A percentile compares a stretch with the other conserved stretches of the same genome.
phyloP scores from a whole-genome alignment of 108 stramenopile genomes.

The Mediolabrus comicus region DNA sequence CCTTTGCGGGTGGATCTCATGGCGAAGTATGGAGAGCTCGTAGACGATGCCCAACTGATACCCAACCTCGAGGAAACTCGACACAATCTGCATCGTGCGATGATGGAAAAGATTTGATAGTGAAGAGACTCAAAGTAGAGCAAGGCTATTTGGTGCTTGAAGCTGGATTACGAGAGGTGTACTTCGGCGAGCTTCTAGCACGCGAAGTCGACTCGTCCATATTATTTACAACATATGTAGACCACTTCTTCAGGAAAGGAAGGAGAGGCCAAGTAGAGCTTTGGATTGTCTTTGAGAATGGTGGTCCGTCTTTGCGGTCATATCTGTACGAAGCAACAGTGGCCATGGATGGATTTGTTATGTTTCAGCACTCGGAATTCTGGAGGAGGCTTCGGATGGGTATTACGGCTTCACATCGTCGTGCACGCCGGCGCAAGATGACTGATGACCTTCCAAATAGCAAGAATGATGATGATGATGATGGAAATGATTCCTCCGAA shows the following conservation, averaged over 20 bases:
- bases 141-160: conserved; percentile 65
- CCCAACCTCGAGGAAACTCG: neutral
- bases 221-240: conserved; percentile 72
- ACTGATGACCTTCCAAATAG: neutral
- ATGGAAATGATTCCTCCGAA: neutral
- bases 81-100: conserved; percentile 39
- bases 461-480: neutral
- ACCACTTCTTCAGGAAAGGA: conserved; percentile 77
- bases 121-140: conserved; percentile 71
- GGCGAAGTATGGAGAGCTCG: conserved; percentile 80
- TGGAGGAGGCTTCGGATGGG: conserved; percentile 69
- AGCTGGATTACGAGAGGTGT: conserved; percentile 81
- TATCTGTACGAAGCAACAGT: conserved; percentile 66
- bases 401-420: conserved; percentile 2
- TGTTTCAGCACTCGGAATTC: conserved; percentile 73
- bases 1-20: conserved; percentile 83
- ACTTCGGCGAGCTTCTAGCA: conserved; percentile 69
- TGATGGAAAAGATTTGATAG: conserved; percentile 56
- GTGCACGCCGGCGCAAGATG: neutral
- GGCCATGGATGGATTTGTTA: conserved; percentile 54
- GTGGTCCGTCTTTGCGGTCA: conserved; percentile 72
- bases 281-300: conserved; percentile 85
- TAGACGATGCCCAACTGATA: conserved; percentile 44
- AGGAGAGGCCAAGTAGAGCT: conserved; percentile 50
- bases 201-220: conserved; percentile 31